Percentiles rank a stretch among this genome's conserved stretches.
Conservation (phyloP, 768 basidiomycete genomes). For the Kwoniella heveanensis region DNA sequence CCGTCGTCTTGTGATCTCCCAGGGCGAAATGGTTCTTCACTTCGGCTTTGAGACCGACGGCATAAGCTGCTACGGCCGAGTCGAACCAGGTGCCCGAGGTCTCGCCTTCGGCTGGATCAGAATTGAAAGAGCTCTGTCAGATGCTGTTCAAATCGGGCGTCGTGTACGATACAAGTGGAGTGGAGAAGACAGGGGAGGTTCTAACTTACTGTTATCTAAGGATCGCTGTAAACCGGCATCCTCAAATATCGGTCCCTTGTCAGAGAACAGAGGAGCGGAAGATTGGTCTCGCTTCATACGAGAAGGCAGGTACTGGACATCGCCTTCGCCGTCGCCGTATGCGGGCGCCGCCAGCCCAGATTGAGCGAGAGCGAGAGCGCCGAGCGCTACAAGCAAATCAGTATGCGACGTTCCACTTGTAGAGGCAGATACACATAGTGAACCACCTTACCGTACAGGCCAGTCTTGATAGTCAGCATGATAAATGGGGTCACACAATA, state of each 20-base stretch:
- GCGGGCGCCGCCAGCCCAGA: neutral
- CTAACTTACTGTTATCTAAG: neutral
- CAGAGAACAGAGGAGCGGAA: neutral
- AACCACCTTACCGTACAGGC: no score
- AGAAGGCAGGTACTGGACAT: neutral
- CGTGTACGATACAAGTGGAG: no score
- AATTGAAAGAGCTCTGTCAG: no score
- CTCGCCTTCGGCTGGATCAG: neutral
- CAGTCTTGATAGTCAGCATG: no score
- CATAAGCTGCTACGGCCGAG: neutral
- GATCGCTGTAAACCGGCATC: neutral
- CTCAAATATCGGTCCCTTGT: neutral
- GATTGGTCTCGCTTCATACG: neutral
- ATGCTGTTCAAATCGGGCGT: no score
- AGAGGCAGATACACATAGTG: no score
- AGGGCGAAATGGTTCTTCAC: neutral
- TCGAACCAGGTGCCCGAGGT: neutral
- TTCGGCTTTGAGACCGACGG: neutral
- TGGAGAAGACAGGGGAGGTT: no score
- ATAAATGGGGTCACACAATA: no score
- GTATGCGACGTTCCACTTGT: no score
- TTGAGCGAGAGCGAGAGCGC: neutral
- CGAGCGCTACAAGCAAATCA: neutral
- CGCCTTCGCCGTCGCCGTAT: neutral
- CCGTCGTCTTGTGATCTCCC: neutral